Evolutionary conservation across 2,329 filamentous ascomycete genomes (phyloP).

Genomic region (Zymoseptoria pseudotritici): DNA sequence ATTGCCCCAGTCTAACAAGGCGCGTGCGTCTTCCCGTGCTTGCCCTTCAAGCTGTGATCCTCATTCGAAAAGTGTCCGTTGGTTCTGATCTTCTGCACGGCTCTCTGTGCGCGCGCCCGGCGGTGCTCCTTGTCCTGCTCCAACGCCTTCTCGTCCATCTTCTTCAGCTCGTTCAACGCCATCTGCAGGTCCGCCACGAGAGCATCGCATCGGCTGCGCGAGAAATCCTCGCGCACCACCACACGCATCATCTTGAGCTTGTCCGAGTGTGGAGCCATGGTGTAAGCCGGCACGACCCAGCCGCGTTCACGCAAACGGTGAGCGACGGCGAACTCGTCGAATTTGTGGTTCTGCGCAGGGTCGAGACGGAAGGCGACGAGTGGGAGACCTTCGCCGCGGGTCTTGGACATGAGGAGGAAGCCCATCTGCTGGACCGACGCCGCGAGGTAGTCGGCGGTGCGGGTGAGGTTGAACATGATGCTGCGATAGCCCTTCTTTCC

Average conservation of each 20-base stretch:
- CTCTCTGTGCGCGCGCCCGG: slow-evolving; percentile 8
- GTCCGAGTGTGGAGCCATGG: slow-evolving; percentile 84
- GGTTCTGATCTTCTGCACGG: slow-evolving; percentile 28
- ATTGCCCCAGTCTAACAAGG: slow-evolving; percentile 56
- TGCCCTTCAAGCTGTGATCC: slow-evolving; percentile 79
- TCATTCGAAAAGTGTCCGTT: slow-evolving; percentile 56
- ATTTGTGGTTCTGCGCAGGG: slow-evolving; percentile 45
- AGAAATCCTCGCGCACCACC: slow-evolving; percentile 90
- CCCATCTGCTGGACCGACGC: slow-evolving; percentile 64
- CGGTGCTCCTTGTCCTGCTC: slow-evolving; percentile 54
- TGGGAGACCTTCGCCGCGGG: slow-evolving; percentile 68
- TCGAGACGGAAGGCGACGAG: slow-evolving; percentile 82
- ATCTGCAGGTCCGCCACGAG: slow-evolving; percentile 73
- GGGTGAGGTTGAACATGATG: slow-evolving; percentile 91
- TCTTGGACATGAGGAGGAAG: slow-evolving; percentile 83
- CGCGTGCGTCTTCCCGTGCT: slow-evolving; percentile 82
- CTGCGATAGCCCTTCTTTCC: slow-evolving; percentile 85
- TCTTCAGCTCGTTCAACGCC: slow-evolving; percentile 61
- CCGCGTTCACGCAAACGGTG: slow-evolving; percentile 79
- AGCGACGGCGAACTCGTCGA: slow-evolving; percentile 54
- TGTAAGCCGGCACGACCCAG: slow-evolving; percentile 94
- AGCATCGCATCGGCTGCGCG: slow-evolving; percentile 69
- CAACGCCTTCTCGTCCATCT: slow-evolving; percentile 66
- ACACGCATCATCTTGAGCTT: slow-evolving; percentile 85
- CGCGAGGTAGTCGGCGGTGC: slow-evolving; percentile 80